Evolutionary conservation across 164 flowering plant genomes (phyloP), one percentile per base, ranked within the genome.

Genomic region (Protea cynaroides): DNA sequence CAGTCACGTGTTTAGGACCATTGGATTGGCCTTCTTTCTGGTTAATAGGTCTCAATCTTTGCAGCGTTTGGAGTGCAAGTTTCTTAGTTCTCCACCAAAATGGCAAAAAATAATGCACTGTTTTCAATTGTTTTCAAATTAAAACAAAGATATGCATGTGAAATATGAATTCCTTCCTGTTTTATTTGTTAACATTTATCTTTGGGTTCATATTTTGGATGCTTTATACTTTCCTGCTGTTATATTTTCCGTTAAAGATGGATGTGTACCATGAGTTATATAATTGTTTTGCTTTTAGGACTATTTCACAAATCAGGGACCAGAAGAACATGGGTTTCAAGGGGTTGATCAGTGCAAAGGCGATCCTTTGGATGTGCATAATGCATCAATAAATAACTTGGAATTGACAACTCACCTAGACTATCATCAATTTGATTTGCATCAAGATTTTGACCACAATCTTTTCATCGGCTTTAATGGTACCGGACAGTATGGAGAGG

Each of bases 401-500:
- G 83, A 76, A 50, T 68, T 73, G 25, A 53, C 74, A 13, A 56
- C 71, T 53, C 83, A 77, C 19, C 67, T 84, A 63, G 90, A 86
- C 24, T 82, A 82, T 74, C 72, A 75, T 67, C 87, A 80, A 49
- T 84, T 79, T 63, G 86, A 88, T 65, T 57, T 87, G 74, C 83
- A 79, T 62, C 94, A 74, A 58, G 87, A 80, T 38, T 82, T 79
- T 66, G 84, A 83, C 54, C 83, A 76, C 24, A 73, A 71, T 58
- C 68, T 75, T 61, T 81, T 74, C 67, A 1, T 75, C 71, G 82
- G 75, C 37, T 80, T 73, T 62, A 67, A 68, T 76, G 78, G 66
- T 47, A 51, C 76, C 17, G 72, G 69, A 7, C 77, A 74, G 21
- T 67, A 70, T 57, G 82, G 63, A 43, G 89, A 86, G 69, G 86